A percentile compares a stretch with the other conserved stretches of the same genome.
Evolutionary conservation across 73 alveolate genomes (phyloP).

Genomic region (Paramecium primaurelia): DNA sequence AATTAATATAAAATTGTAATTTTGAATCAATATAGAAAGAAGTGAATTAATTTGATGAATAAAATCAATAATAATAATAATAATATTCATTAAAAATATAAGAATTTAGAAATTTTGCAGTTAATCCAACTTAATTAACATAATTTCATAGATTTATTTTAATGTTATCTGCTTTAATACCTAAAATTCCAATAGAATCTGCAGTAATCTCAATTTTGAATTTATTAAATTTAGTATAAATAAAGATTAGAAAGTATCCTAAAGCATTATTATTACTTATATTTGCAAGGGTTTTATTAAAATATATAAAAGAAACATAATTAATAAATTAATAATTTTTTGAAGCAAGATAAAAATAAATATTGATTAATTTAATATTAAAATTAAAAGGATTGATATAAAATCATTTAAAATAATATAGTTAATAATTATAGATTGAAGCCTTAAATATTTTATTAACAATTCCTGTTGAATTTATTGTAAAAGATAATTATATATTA

Average conservation of each 20-base stretch:
- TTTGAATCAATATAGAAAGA: neutral
- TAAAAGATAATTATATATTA: constrained; percentile 27
- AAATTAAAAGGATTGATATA: neutral
- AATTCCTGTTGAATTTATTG: constrained; percentile 32
- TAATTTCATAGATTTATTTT: constrained; percentile 20
- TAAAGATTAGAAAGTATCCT: neutral
- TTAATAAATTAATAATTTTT: neutral
- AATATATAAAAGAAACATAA: neutral
- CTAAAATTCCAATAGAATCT: neutral
- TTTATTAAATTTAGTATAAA: neutral
- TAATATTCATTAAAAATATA: neutral
- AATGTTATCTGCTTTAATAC: neutral
- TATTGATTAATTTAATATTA: neutral
- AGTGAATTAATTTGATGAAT: neutral
- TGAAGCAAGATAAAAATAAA: neutral
- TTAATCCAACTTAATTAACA: neutral
- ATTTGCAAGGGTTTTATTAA: neutral
- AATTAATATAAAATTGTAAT: neutral
- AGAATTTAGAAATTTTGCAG: constrained; percentile 20
- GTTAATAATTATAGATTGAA: constrained; percentile 2
- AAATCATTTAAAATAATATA: constrained; percentile 23
- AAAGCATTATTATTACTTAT: neutral
- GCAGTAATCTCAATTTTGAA: neutral
- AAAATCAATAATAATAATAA: neutral
- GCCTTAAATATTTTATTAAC: constrained; percentile 3